phyloP scores from a whole-genome alignment of 2,329 filamentous ascomycete genomes.

The Metarhizium rileyi region DNA sequence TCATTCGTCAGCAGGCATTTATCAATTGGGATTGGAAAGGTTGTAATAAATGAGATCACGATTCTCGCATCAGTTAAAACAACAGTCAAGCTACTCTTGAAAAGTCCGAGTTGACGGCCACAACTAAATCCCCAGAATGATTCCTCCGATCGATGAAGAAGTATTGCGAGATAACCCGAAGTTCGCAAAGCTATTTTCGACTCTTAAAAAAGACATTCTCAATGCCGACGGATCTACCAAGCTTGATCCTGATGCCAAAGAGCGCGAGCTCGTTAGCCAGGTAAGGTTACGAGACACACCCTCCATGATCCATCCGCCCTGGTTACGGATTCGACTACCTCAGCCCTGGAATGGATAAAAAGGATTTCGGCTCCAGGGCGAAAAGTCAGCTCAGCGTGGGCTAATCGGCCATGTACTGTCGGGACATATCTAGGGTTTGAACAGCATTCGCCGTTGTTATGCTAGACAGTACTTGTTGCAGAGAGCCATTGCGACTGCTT shows the following conservation, averaged over 20 bases:
- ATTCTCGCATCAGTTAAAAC: no score
- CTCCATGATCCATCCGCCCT: neutral
- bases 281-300: constrained; percentile 22
- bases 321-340: no score
- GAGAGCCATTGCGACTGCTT: constrained; percentile 37
- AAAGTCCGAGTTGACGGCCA: neutral
- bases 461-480: constrained; percentile 43
- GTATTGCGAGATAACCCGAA: constrained; percentile 47
- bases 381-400: no score
- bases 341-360: no score
- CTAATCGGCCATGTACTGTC: neutral
- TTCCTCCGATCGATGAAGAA: constrained; percentile 47
- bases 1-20: no score
- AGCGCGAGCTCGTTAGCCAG: constrained; percentile 38
- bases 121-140: constrained; percentile 28
- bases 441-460: constrained; percentile 34
- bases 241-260: constrained; percentile 37
- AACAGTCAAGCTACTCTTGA: neutral
- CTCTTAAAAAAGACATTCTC: constrained; percentile 42
- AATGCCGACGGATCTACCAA: constrained; percentile 49
- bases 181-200: constrained; percentile 49
- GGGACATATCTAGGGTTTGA: constrained; percentile 34
- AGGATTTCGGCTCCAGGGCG: no score
- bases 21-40: no score
- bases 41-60: no score